Evolutionary conservation across 2,329 filamentous ascomycete genomes (phyloP).

Genomic region (Aspergillus puulaauensis): DNA sequence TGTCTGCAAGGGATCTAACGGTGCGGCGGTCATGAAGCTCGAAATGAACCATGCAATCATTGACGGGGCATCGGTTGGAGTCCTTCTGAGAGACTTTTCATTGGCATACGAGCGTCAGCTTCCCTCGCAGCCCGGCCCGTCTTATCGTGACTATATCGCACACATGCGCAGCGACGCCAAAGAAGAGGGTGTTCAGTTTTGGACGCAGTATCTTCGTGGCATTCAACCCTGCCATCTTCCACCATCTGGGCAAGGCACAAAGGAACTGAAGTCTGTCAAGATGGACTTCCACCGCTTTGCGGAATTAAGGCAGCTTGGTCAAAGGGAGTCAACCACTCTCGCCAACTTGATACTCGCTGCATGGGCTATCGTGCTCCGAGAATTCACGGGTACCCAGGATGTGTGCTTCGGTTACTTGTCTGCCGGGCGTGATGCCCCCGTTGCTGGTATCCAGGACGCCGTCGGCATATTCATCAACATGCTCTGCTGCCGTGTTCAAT

Average conservation of each 20-base stretch:
- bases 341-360: constrained; percentile 38
- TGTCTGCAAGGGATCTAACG: constrained; percentile 31
- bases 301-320: constrained; percentile 33
- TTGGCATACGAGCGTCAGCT: constrained; percentile 33
- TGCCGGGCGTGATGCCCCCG: constrained; percentile 45
- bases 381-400: constrained; percentile 34
- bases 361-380: constrained; percentile 39
- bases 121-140: constrained; percentile 26
- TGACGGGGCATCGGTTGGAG: constrained; percentile 35
- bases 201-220: constrained; percentile 35
- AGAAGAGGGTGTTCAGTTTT: constrained; percentile 30
- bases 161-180: constrained; percentile 28
- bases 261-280: constrained; percentile 10
- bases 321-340: constrained; percentile 31
- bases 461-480: constrained; percentile 56
- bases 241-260: background rate
- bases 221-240: constrained; percentile 34
- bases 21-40: constrained; percentile 33
- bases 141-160: constrained; percentile 40
- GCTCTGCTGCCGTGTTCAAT: constrained; percentile 51
- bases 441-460: constrained; percentile 46
- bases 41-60: constrained; percentile 42
- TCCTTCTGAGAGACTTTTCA: constrained; percentile 32
- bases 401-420: constrained; percentile 44
- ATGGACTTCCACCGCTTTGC: constrained; percentile 22